These are phyloP conservation scores for Polygonum maritimum DNA, from an alignment of 148 eudicot genomes.

Conservation along the genomic window DNA sequence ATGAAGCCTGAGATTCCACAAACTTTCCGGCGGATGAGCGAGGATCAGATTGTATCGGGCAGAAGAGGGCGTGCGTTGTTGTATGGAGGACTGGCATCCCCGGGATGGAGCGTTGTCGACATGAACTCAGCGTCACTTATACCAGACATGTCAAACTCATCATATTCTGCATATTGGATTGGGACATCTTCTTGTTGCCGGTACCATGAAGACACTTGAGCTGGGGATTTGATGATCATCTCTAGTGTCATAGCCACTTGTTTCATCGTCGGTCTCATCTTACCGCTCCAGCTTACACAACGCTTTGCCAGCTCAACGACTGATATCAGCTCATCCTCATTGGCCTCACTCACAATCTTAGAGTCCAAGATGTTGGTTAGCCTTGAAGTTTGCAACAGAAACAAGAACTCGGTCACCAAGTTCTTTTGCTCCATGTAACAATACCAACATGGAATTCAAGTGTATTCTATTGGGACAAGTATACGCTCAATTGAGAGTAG, in stretches of 20 bases:
- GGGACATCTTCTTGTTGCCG: not conserved
- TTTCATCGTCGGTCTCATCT: not conserved
- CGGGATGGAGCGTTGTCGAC: not conserved
- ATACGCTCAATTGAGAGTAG: no score
- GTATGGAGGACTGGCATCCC: not conserved
- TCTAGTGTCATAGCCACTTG: not conserved
- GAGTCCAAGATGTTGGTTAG: no score
- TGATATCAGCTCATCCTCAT: no score
- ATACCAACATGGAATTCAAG: no score
- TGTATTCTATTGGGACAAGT: no score
- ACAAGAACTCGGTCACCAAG: no score
- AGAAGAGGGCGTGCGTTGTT: not conserved
- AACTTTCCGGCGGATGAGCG: not conserved
- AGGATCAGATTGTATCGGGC: not conserved
- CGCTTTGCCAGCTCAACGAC: not conserved
- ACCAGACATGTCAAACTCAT: no score
- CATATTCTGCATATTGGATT: not conserved
- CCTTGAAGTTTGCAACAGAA: no score
- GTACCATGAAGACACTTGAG: not conserved
- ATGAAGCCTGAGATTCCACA: not conserved
- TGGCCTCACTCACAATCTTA: no score
- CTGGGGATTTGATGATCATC: not conserved
- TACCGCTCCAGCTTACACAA: not conserved
- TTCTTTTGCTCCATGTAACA: no score
- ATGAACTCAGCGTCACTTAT: no score